These are phyloP conservation scores for Saccharomycopsis babjevae DNA, from an alignment of 805 yeast genomes.

Conservation along the genomic window DNA sequence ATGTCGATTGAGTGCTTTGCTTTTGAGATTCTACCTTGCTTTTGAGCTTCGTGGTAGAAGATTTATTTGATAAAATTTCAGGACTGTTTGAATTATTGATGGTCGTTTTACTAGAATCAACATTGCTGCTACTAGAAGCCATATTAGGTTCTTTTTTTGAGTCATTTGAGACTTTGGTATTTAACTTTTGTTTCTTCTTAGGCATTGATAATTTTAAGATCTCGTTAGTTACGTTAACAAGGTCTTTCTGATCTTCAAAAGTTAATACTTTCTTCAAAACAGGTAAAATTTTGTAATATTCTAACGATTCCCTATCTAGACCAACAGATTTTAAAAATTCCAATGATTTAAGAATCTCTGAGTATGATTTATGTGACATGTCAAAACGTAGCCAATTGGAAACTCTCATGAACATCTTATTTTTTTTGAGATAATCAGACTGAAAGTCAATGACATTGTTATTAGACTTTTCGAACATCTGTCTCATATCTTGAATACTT, in stretches of 20 bases:
- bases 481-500: slow-evolving; percentile 4
- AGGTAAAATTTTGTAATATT: slow-evolving; percentile 12
- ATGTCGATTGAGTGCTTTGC: background rate
- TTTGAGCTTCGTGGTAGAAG: background rate
- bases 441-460: slow-evolving; percentile 12
- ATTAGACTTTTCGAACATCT: background rate
- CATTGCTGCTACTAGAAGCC: background rate
- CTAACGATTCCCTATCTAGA: slow-evolving; percentile 2
- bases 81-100: background rate
- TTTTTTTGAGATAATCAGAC: slow-evolving; percentile 9
- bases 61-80: background rate
- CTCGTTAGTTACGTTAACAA: background rate
- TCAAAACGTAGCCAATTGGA: slow-evolving; percentile 19
- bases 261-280: slow-evolving; percentile 10
- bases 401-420: slow-evolving; percentile 15
- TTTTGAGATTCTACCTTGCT: background rate
- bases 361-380: slow-evolving; percentile 6
- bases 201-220: background rate
- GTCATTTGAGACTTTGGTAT: background rate
- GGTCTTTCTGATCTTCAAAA: slow-evolving; percentile 8
- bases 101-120: background rate
- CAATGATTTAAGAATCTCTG: slow-evolving; percentile 5
- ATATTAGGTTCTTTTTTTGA: background rate
- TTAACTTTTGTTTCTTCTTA: background rate
- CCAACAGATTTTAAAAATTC: slow-evolving; percentile 13